Percentiles rank a stretch among this genome's conserved stretches.
phyloP scores from a whole-genome alignment of 2,329 filamentous ascomycete species.

The Teratosphaeriaceae sp. region DNA sequence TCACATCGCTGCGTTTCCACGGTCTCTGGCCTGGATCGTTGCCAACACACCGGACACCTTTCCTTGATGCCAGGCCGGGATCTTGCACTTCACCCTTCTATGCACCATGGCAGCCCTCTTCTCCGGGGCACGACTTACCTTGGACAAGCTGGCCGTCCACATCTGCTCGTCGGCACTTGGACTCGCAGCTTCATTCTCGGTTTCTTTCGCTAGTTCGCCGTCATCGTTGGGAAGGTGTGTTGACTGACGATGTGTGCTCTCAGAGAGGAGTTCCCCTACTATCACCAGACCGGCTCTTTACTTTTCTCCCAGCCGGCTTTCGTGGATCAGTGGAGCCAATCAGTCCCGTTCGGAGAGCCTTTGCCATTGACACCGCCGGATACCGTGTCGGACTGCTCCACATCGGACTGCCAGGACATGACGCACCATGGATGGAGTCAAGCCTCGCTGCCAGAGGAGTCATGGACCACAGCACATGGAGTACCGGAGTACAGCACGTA shows the following conservation, averaged over 20 bases:
- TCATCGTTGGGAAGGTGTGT: slow-evolving; percentile 2
- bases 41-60: too few species aligned
- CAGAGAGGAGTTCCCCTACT: slow-evolving; percentile 24
- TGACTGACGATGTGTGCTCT: slow-evolving; percentile 20
- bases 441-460: slow-evolving; percentile 20
- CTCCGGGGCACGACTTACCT: too few species aligned
- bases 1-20: too few species aligned
- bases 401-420: slow-evolving; percentile 25
- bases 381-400: slow-evolving; percentile 23
- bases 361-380: slow-evolving; percentile 27
- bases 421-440: slow-evolving; percentile 20
- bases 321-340: slow-evolving; percentile 26
- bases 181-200: neutral
- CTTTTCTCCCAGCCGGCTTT: slow-evolving; percentile 25
- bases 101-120: too few species aligned
- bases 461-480: slow-evolving; percentile 19
- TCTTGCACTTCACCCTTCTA: too few species aligned
- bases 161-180: too few species aligned
- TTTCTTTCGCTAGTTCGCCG: slow-evolving; percentile 5
- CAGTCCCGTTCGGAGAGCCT: slow-evolving; percentile 17
- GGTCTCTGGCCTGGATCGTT: too few species aligned
- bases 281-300: slow-evolving; percentile 20
- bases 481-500: slow-evolving; percentile 17
- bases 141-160: too few species aligned
- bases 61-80: too few species aligned